Conservation (phyloP, 2,329 filamentous ascomycete genomes). For the Fusarium mangiferae region DNA sequence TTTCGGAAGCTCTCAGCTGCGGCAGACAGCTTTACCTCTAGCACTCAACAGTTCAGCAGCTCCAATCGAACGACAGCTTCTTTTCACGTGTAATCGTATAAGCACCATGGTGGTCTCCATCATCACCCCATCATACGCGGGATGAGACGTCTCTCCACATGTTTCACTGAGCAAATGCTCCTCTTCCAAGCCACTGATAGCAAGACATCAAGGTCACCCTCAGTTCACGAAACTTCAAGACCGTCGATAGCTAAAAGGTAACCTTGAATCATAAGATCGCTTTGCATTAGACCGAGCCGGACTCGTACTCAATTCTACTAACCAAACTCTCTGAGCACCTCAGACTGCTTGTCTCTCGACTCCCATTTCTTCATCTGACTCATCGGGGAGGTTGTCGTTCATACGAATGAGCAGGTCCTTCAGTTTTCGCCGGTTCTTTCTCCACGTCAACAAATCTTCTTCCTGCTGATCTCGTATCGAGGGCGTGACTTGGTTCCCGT, state of each 20-base stretch:
- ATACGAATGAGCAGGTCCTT: constrained; percentile 55
- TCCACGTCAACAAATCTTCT: constrained; percentile 60
- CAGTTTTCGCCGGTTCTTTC: constrained; percentile 57
- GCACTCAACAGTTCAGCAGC: background rate
- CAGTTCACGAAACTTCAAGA: background rate
- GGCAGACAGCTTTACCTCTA: background rate
- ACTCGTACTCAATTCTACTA: background rate
- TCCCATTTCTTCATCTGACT: constrained; percentile 48
- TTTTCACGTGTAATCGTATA: background rate
- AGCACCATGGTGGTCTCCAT: background rate
- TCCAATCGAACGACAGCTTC: background rate
- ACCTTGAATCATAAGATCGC: constrained; percentile 2
- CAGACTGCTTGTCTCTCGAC: constrained; percentile 8
- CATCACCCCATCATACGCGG: background rate
- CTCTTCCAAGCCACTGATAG: background rate
- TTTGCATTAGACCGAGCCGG: background rate
- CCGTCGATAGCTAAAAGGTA: constrained; percentile 1
- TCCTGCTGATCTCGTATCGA: constrained; percentile 62
- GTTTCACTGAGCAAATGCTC: background rate
- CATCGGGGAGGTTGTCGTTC: constrained; percentile 59
- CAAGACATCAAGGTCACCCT: background rate
- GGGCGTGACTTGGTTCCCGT: constrained; percentile 68
- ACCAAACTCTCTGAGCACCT: background rate
- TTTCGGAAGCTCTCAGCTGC: background rate
- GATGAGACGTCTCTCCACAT: background rate